Base-by-base conservation (phyloP, 2,329 filamentous ascomycete genomes). In the Sporothrix phasma region DNA sequence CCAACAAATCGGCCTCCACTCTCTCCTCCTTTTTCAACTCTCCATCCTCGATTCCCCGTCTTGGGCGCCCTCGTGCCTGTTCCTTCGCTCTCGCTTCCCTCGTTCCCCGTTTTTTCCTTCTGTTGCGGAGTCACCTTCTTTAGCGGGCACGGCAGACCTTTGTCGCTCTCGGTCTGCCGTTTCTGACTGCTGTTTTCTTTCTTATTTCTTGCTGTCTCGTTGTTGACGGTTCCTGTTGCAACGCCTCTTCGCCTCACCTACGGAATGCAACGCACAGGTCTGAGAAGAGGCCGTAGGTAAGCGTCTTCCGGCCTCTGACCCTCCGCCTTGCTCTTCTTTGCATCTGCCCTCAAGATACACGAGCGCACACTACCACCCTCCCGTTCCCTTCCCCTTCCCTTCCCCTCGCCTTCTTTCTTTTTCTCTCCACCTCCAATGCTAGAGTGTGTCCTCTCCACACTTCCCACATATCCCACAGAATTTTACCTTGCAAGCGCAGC, bases 11-110 rank as follows among this genome's bases (percentile, higher is more conserved):
- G 6, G 19, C 43, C 41, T 63, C 51, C 51, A 41, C 43, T 58
- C 43, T 59, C 62, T 63, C 43, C 43, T 59, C 49, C 34, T 47
- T 58, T 58, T 63, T 29, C 39, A 63, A 53, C 26, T 26, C 41
- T 54, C 19, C 41, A 34, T 47, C 29, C 29, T 41, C 34, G 15
- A 49, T 62, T 39, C 43, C 24, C n/a, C 60, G 24, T 37, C 15
- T 34, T 47, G 31, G 19, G 15, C 56, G 56, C 29, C 53, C 59
- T 45, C 54, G 51, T 65, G 61, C 51, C 53, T 49, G 8, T 43
- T 31, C 24, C 15, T 54, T 54, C 22, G 13, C 59, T 49, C 13
- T 31, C 17, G 58, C 26, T 54, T 37, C 31, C 31, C 31, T 56
- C n/a, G 37, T 39, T 13, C n/a, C 31, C 49, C 10, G 10, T 34